Evolutionary conservation across 805 yeast genomes (phyloP).

Genomic region (Starmera amethionina): DNA sequence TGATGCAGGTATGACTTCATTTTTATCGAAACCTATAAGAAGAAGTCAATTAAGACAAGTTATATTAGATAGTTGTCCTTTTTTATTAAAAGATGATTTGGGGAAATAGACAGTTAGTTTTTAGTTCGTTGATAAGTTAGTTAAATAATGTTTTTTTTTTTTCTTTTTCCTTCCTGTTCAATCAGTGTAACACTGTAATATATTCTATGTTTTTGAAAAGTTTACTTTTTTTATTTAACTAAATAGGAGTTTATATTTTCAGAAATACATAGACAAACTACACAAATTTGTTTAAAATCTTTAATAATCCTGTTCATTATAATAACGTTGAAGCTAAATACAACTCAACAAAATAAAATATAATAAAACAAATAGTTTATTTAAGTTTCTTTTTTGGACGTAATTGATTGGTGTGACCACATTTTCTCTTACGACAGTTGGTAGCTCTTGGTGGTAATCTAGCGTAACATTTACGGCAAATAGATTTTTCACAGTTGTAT

Average conservation of each 20-base stretch:
- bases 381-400: conserved; percentile 99
- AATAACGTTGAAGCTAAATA: background rate
- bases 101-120: no score
- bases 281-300: no score
- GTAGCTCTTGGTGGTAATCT: conserved; percentile 99
- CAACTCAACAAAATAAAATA: background rate
- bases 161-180: no score
- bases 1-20: conserved; percentile 88
- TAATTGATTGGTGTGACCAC: conserved; percentile 99
- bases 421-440: conserved; percentile 99
- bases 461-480: conserved; percentile 99
- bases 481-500: conserved; percentile 99
- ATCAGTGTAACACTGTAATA: no score
- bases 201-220: no score
- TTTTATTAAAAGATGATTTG: conserved; percentile 1
- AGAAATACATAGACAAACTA: no score
- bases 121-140: no score
- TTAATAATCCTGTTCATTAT: no score
- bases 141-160: no score
- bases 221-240: no score
- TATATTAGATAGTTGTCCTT: conserved; percentile 23
- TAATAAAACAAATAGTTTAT: conserved; percentile 42
- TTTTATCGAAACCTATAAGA: conserved; percentile 80
- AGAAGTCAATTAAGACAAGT: conserved; percentile 57
- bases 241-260: no score